Base-by-base conservation (phyloP, 2,329 filamentous ascomycete genomes). In the Clonostachys byssicola region DNA sequence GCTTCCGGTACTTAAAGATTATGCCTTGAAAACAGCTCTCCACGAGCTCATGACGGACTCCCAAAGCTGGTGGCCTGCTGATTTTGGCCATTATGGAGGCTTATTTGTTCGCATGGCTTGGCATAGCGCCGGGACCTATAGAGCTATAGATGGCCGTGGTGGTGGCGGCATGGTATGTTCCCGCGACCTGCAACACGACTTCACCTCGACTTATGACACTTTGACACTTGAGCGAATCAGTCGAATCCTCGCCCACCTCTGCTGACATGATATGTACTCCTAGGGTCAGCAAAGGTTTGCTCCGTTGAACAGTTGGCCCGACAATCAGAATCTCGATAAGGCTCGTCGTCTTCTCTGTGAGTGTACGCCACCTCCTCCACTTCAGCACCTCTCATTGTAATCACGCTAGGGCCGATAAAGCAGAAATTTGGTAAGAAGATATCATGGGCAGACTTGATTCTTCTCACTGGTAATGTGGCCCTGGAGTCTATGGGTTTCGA, bases 361-460 rank as follows among this genome's bases (percentile, higher is more conserved):
- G n/a, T n/a, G n/a, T n/a, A n/a, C n/a, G n/a, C n/a, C n/a, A n/a
- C n/a, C n/a, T n/a, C n/a, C n/a, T n/a, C n/a, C n/a, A n/a, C n/a
- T n/a, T n/a, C n/a, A n/a, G n/a, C n/a, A n/a, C n/a, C n/a, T n/a
- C n/a, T n/a, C n/a, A n/a, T n/a, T n/a, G n/a, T n/a, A n/a, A n/a
- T n/a, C n/a, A n/a, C n/a, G 47, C 72, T 91, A 39, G 89, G 86
- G 84, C 87, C 87, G 47, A 83, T 91, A 71, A 91, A 91, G 80
- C 86, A 89, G 57, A 91, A 91, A 77, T 91, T 91, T 55, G 87
- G 87, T 64, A 82, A 81, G 75, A 89, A 87, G 74, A 86, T 91
- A 66, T 90, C 87, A 0, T 91, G 87, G 87, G 83, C 86, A 18
- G 87, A 91, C 61, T 68, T 91, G 49, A 64, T 86, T 43, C 74